Evolutionary conservation across 805 yeast species (phyloP), one percentile per base, ranked within the genome.

Genomic region (Citeromyces nyonsensis): DNA sequence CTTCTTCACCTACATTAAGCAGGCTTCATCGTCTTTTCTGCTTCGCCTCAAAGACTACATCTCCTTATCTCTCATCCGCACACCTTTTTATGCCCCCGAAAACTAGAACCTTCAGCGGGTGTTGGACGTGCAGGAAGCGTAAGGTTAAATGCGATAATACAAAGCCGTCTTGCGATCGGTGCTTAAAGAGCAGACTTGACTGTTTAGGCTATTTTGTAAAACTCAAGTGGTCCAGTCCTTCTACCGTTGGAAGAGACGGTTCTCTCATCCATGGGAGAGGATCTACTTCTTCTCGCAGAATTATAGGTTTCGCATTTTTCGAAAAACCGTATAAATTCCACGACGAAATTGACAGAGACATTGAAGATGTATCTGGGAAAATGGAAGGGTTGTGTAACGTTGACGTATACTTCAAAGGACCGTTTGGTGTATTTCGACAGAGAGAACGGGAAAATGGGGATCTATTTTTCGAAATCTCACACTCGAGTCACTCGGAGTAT

Each of bases 111-210:
- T 66, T 66, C 44, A 52, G 61, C 29, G 76, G 76, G 4, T 69
- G 76, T 45, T 64, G 68, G 56, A 69, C 75, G 5, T 69, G 76
- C 40, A 51, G 76, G 26, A 43, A 51, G 14, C 50, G 74, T 15
- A 68, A 66, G 39, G 66, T 69, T 40, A 66, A 66, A 43, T 69
- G 76, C 47, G 75, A 67, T 43, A 55, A 62, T 9, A 38, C 47
- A 4, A 51, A 52, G 34, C 75, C 75, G 2, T 38, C 36, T 11
- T 69, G 76, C 41, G 31, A 41, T 24, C 51, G 73, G 33, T 69
- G 76, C 47, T 41, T 36, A 27, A 63, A 57, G 38, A 61, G 72
- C 3, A 54, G 56, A 3, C 35, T 60, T 4, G 47, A 48, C 7
- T 70, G 77, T 50, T 54, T 50, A 11, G 75, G 76, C 1, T 70